Evolutionary conservation across 225 moss, liverwort and hornwort genomes (phyloP).

Genomic region (Sphagnum tenellum): DNA sequence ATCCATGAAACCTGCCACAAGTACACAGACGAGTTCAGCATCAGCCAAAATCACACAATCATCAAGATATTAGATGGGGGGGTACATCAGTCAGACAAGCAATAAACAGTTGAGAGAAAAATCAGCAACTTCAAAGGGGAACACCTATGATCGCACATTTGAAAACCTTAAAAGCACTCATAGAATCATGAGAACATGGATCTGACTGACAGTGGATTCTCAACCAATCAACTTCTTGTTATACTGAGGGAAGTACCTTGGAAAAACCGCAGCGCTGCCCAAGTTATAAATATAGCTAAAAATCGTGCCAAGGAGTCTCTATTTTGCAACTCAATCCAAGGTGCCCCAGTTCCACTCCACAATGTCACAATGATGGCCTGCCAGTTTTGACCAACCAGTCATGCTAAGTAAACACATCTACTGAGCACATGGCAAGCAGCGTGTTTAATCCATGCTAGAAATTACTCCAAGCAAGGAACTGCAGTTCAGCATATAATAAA

Average conservation of each 20-base stretch:
- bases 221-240: not conserved
- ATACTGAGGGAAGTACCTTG: slow-evolving; percentile 32
- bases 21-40: no score
- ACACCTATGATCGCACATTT: no score
- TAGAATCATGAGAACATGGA: no score
- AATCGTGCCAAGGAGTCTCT: slow-evolving; percentile 85
- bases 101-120: not conserved
- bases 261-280: slow-evolving; percentile 74
- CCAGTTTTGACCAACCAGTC: no score
- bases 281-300: slow-evolving; percentile 86
- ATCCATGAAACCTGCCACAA: slow-evolving; percentile 69
- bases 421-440: no score
- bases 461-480: no score
- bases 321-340: slow-evolving; percentile 69
- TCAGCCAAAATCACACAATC: not conserved
- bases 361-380: slow-evolving; percentile 78
- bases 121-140: not conserved
- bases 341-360: slow-evolving; percentile 60
- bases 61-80: not conserved
- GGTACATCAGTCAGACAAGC: not conserved
- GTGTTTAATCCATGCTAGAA: no score
- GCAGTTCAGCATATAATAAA: no score
- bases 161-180: no score
- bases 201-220: no score
- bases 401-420: no score